Conservation (phyloP, 805 yeast species). For the Pichia thaimueangensis region DNA sequence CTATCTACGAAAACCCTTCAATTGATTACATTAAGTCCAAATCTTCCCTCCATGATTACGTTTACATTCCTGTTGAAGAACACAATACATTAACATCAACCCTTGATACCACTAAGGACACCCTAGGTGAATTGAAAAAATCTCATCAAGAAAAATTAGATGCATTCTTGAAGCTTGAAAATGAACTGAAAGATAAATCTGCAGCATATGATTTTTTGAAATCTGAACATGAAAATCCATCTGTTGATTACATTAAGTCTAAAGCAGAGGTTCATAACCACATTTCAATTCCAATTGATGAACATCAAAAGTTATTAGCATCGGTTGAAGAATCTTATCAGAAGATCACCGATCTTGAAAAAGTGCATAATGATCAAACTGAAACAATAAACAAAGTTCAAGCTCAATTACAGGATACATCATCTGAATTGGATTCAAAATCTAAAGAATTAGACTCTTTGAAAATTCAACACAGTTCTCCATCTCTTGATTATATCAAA, state of each 20-base stretch:
- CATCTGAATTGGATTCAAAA: not conserved
- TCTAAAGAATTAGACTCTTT: not conserved
- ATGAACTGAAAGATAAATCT: not conserved
- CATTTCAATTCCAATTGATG: conserved; percentile 13
- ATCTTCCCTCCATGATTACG: not conserved
- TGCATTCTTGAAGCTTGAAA: not conserved
- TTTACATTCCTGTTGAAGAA: not conserved
- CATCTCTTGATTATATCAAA: conserved; percentile 23
- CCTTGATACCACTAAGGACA: too few relatives aligned
- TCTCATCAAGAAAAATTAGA: too few relatives aligned
- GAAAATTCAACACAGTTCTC: conserved; percentile 19
- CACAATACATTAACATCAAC: not conserved
- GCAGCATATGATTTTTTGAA: not conserved
- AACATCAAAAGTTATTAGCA: conserved; percentile 2
- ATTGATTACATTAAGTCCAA: conserved; percentile 20
- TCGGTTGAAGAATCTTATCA: not conserved
- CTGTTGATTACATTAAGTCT: conserved; percentile 23
- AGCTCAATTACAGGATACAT: not conserved
- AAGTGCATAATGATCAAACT: not conserved
- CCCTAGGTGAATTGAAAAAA: too few relatives aligned
- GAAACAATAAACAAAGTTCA: not conserved
- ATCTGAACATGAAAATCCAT: conserved; percentile 25
- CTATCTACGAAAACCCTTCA: conserved; percentile 27
- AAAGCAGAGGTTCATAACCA: conserved; percentile 14
- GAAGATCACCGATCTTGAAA: not conserved